Evolutionary conservation across 2,329 filamentous ascomycete genomes (phyloP), one percentile per base, ranked within the genome.

Genomic region (Curvularia eragrostidis): DNA sequence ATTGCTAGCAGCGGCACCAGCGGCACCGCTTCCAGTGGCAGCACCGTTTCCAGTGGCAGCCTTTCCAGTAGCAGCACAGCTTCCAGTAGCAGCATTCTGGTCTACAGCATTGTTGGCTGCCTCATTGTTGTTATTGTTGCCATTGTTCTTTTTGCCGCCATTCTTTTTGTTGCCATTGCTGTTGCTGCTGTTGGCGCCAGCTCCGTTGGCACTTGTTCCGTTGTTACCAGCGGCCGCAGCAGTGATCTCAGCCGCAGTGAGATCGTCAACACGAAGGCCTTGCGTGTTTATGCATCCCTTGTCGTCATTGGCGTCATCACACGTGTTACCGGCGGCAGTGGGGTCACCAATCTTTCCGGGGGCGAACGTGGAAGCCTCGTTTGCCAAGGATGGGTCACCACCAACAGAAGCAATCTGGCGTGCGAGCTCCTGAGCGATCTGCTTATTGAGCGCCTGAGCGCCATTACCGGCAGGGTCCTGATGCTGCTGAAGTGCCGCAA

Each of bases 401-500:
- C 88, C 87, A 61, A 90, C 80, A 4, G 79, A 77, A 19, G 82
- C 81, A 50, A 90, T 84, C 76, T 89, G 85, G 51, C 79, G 76
- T 18, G 87, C 87, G 3, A 89, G 78, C 43, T 81, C 82, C 6
- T 88, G 78, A 46, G 85, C 82, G 63, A 89, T 84, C 34, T 80
- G 78, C 78, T 88, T 88, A 80, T 90, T 90, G 47, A 79, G 77
- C 1, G 72, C 82, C 13, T 82, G 81, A 12, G 87, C 85, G 41
- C 82, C 82, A 3, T 80, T 70, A 0, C 85, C 85, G 19, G 87
- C 88, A 26, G 88, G 86, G 71, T 90, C 88, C 62, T 90, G 87
- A 75, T 90, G 87, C 75, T 89, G 86, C 52, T 80, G 77, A 58
- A 90, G 72, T 42, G 85, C 85, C 26, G 81, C 83, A 67, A 90